Conservation (phyloP, 176 grass and related monocot genomes). For the Musa itinerans region DNA sequence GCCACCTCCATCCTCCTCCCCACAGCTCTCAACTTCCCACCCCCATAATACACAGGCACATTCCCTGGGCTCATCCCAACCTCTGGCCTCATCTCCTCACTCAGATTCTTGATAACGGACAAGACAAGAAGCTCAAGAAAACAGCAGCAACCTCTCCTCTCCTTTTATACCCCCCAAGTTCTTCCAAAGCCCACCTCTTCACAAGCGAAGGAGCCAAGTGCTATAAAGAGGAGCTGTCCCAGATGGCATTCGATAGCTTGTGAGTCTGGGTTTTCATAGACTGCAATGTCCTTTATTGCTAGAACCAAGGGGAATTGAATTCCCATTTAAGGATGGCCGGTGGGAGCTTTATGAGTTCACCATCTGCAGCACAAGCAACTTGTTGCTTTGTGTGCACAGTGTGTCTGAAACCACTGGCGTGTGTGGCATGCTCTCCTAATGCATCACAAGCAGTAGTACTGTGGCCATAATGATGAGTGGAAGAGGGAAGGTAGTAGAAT, state of each 20-base stretch:
- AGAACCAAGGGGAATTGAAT: background rate
- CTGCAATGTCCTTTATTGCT: no score
- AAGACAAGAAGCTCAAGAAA: no score
- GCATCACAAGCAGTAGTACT: no score
- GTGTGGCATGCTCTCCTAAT: no score
- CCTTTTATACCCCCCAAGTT: background rate
- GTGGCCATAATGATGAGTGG: no score
- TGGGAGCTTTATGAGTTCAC: background rate
- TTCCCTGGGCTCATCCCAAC: conserved; percentile 53
- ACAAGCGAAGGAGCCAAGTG: background rate
- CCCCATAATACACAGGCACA: conserved; percentile 63
- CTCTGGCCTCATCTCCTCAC: background rate
- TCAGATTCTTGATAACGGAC: no score
- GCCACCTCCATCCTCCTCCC: conserved; percentile 62
- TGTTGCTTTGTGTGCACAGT: no score
- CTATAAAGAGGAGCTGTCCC: background rate
- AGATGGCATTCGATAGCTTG: background rate
- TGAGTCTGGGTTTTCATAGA: background rate
- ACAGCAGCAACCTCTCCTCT: background rate
- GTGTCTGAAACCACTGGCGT: no score
- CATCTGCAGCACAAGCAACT: no score
- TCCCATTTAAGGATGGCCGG: background rate
- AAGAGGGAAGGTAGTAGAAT: no score
- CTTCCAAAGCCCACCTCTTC: background rate
- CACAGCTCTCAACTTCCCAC: conserved; percentile 34